These are phyloP conservation scores for Phytophthora capsici DNA, from an alignment of 352 stramenopile species.

Conservation along the genomic window DNA sequence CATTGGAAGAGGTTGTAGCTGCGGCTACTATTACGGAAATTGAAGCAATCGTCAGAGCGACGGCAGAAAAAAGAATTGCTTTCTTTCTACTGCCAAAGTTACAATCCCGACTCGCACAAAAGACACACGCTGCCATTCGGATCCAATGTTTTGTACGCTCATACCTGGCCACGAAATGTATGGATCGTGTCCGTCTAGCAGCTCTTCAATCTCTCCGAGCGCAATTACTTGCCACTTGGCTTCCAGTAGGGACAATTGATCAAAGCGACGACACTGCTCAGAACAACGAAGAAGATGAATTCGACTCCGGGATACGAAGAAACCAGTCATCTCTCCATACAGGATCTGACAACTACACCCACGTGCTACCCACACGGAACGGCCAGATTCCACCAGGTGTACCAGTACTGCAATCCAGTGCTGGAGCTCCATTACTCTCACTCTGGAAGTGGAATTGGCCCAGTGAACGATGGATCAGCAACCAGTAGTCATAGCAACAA, in stretches of 20 bases:
- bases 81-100: slow-evolving; percentile 16
- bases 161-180: slow-evolving; percentile 15
- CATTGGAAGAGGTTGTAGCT: not conserved
- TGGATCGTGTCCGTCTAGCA: slow-evolving; percentile 7
- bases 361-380: slow-evolving; percentile 33
- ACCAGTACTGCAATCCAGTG: slow-evolving; percentile 22
- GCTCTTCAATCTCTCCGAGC: slow-evolving; percentile 17
- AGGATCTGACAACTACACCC: slow-evolving; percentile 21
- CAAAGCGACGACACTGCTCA: not conserved
- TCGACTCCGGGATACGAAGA: slow-evolving; percentile 4
- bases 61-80: slow-evolving; percentile 14
- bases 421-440: slow-evolving; percentile 23
- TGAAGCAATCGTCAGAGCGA: not conserved
- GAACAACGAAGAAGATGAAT: slow-evolving; percentile 18
- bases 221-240: slow-evolving; percentile 20
- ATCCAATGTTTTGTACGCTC: slow-evolving; percentile 27
- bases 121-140: slow-evolving; percentile 3
- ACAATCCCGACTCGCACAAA: slow-evolving; percentile 5
- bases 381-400: slow-evolving; percentile 35
- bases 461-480: slow-evolving; percentile 23
- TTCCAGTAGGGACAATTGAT: not conserved
- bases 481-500: too few species aligned
- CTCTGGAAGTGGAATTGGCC: slow-evolving; percentile 43
- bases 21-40: not conserved
- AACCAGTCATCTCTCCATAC: not conserved